These are phyloP conservation scores for Trichosporon faecale DNA, from an alignment of 1,284 basidiomycete species.

Conservation along the genomic window DNA sequence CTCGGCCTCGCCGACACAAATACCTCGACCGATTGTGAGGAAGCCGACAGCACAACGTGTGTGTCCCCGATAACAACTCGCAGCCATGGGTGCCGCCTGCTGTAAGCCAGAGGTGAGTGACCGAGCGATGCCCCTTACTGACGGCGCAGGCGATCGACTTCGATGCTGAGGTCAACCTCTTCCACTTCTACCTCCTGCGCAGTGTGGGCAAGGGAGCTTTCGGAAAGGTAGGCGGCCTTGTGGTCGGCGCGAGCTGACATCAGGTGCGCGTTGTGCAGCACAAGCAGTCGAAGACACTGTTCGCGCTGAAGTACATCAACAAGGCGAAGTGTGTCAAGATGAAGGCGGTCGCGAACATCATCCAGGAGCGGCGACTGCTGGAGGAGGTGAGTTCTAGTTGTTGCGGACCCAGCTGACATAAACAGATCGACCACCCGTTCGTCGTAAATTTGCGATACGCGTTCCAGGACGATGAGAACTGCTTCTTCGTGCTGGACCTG, in stretches of 20 bases:
- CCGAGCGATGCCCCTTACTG: neutral
- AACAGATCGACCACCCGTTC: slow-evolving; percentile 79
- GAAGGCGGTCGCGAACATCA: slow-evolving; percentile 94
- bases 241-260: neutral
- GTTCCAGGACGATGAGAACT: slow-evolving; percentile 96
- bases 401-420: neutral
- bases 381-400: slow-evolving; percentile 68
- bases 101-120: slow-evolving; percentile 57
- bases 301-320: slow-evolving; percentile 99
- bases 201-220: slow-evolving; percentile 98
- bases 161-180: slow-evolving; percentile 93
- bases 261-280: slow-evolving; percentile 98
- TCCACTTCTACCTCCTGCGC: slow-evolving; percentile 90
- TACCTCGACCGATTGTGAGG: neutral
- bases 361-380: slow-evolving; percentile 85
- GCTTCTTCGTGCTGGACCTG: slow-evolving; percentile 94
- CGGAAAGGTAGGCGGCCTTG: slow-evolving; percentile 69
- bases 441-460: slow-evolving; percentile 93
- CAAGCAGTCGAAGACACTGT: slow-evolving; percentile 91
- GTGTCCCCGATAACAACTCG: neutral
- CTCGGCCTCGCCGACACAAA: neutral
- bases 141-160: slow-evolving; percentile 84
- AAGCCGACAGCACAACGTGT: neutral
- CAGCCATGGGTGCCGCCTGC: slow-evolving; percentile 55
- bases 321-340: slow-evolving; percentile 96